Evolutionary conservation across 139 green algal genomes (phyloP).

Genomic region (Chloropicon primus): DNA sequence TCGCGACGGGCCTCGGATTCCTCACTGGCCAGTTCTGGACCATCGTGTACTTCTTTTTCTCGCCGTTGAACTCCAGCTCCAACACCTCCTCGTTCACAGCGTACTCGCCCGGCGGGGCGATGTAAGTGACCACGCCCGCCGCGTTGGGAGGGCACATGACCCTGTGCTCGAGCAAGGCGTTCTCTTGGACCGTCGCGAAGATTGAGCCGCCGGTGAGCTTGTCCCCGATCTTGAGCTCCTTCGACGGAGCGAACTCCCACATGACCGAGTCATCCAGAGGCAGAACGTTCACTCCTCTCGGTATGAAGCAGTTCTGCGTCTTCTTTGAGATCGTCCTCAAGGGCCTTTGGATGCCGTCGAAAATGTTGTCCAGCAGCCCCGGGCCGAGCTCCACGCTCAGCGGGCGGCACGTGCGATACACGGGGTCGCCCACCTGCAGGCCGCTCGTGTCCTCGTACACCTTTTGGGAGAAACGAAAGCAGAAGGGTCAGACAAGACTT

Average conservation of each 20-base stretch:
- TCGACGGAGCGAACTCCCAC: conserved; percentile 86
- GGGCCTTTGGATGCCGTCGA: conserved; percentile 97
- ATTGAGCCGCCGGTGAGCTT: conserved; percentile 88
- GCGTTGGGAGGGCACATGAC: conserved; percentile 82
- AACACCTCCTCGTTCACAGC: conserved; percentile 73
- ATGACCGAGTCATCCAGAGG: conserved; percentile 59
- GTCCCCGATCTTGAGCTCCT: conserved; percentile 64
- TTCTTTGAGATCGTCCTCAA: conserved; percentile 79
- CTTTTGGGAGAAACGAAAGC: conserved; percentile 20
- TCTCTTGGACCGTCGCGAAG: conserved; percentile 85
- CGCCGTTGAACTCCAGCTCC: conserved; percentile 91
- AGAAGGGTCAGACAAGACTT: background rate
- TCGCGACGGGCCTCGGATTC: conserved; percentile 68
- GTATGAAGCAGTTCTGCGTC: conserved; percentile 82
- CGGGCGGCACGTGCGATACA: conserved; percentile 25
- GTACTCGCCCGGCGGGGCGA: conserved; percentile 84
- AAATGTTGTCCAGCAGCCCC: conserved; percentile 93
- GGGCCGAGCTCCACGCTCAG: conserved; percentile 92
- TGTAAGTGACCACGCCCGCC: conserved; percentile 74
- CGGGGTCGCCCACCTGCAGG: conserved; percentile 64
- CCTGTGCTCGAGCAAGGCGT: conserved; percentile 82
- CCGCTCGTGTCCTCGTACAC: conserved; percentile 97
- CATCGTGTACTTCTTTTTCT: conserved; percentile 92
- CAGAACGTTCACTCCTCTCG: conserved; percentile 82
- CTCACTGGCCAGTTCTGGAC: conserved; percentile 94